Evolutionary conservation across 345 rosid genomes (phyloP), one percentile per base, ranked within the genome.

Genomic region (Gossypium ekmanianum): DNA sequence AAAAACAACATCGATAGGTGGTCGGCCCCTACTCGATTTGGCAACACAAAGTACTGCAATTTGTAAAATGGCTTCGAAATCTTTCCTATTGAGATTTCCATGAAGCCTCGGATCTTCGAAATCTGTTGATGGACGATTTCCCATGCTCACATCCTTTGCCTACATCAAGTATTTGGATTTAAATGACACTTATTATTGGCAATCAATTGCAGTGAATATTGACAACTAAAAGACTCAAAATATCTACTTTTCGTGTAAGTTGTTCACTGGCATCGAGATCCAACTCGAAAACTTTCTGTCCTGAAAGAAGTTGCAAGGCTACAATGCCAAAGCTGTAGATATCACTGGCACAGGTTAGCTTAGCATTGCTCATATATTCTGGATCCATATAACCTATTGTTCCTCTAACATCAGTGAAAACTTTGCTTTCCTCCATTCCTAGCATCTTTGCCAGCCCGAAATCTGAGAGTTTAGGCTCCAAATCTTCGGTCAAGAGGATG

Each of bases 321-420:
- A 90, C 90, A 52, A 90, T 90, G 7, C 94, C 94, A 11, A 90
- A 88, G 75, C 94, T 88, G 39, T 88, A 90, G 52, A 88, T 82
- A 69, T 90, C 94, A 77, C 94, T 87, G 3, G 92, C 89, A 74
- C 82, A 71, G 4, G 94, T 88, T 57, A 88, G 84, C 81, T 84
- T 88, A 56, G 94, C 86, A 57, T 88, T 90, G 83, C 76, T 90
- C 87, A 88, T 85, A 77, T 90, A 90, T 74, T 90, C 90, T 0
- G 92, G 92, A 74, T 90, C 94, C 94, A 90, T 87, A 67, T 90
- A 88, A 2, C 92, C 92, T 59, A 88, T 86, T 24, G 92, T 90
- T 79, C 94, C 92, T 77, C 94, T 85, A n/a, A 90, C 92, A 71
- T 90, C 89, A 2, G 92, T 90, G 72, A 90, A 90, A 24, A 86